Conservation (phyloP, 768 basidiomycete genomes). For the Tylopilus balloui region DNA sequence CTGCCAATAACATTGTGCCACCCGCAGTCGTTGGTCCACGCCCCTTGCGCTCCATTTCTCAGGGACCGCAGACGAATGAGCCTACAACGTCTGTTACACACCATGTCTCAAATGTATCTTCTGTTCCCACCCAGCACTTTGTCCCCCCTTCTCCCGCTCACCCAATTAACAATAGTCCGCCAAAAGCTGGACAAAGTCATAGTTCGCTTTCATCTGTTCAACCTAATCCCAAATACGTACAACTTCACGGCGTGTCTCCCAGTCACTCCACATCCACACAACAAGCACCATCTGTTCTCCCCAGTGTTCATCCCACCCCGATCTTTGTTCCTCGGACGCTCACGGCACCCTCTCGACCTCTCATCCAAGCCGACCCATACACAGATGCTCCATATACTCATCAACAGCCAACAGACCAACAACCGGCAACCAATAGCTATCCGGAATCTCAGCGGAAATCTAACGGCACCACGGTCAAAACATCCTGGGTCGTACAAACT, state of each 20-base stretch:
- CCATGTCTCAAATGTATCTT: conserved; percentile 1
- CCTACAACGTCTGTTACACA: conserved; percentile 21
- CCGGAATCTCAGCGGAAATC: conserved; percentile 15
- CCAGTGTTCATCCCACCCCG: conserved; percentile 23
- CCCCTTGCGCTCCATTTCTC: conserved; percentile 27
- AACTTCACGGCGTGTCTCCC: conserved; percentile 12
- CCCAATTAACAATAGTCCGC: conserved; percentile 11
- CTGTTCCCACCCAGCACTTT: conserved; percentile 14
- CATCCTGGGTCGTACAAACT: conserved; percentile 33
- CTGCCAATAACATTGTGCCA: conserved; percentile 17
- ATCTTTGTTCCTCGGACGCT: conserved; percentile 15
- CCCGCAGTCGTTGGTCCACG: conserved; percentile 27
- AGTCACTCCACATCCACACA: conserved; percentile 12
- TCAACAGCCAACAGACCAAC: conserved; percentile 18
- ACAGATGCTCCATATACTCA: conserved; percentile 1
- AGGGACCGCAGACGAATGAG: conserved; percentile 24
- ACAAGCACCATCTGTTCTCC: conserved; percentile 15
- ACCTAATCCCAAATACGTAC: conserved; percentile 24
- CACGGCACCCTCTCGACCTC: conserved; percentile 25
- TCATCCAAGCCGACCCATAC: conserved; percentile 22
- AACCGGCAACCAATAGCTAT: conserved; percentile 2
- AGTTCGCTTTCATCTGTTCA: conserved; percentile 15
- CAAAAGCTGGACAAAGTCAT: conserved; percentile 12
- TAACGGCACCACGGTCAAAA: conserved; percentile 22
- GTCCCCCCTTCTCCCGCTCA: conserved; percentile 20